Base-by-base conservation (phyloP, 371 early-diverging fungal species). In the Mucor irregularis region DNA sequence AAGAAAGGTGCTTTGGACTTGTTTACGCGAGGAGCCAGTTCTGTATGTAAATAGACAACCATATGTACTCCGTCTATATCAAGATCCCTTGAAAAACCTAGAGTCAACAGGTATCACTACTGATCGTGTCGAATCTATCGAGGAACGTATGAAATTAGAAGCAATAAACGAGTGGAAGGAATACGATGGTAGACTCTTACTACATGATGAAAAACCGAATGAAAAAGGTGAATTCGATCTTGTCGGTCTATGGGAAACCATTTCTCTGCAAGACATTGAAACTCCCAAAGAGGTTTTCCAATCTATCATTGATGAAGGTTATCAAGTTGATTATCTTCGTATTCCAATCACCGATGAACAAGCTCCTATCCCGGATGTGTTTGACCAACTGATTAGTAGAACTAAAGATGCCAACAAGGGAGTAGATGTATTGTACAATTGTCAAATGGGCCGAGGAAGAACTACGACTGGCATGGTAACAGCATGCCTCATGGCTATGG, bases 391-490 rank as follows among this genome's bases (percentile, higher is more conserved):
- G 17, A 75, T 85, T 34, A 73, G 74, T 8, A 65, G 81, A 19
- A 64, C 88, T 21, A 63, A 73, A 22, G 51, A 50, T 10, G 71
- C 84, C 2, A 65, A 66, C 33, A 60, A 44, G 7, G 71, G 74
- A 3, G 65, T 75, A 17, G 83, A 84, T 53, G 71, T 82, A 10
- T 55, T 91, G 35, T 91, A 88, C 66, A 90, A 90, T 53, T 91
- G 91, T 63, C 91, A 91, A 57, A 91, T 91, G 91, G 91, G 91
- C 3, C 86, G 87, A 21, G 89, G 89, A 16, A 70, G 89, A 14
- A 89, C 89, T 4, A 88, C 87, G 4, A 86, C 86, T 3, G 88
- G 84, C n/a, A 83, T 83, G 74, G 70, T 87, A 11, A 79, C 78
- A 9, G 71, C 88, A 1, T 78, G 79, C 53, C 58, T 85, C 9